These are phyloP conservation scores for Lanmaoa pseudosensibilis DNA, from an alignment of 768 basidiomycete species.

Conservation along the genomic window DNA sequence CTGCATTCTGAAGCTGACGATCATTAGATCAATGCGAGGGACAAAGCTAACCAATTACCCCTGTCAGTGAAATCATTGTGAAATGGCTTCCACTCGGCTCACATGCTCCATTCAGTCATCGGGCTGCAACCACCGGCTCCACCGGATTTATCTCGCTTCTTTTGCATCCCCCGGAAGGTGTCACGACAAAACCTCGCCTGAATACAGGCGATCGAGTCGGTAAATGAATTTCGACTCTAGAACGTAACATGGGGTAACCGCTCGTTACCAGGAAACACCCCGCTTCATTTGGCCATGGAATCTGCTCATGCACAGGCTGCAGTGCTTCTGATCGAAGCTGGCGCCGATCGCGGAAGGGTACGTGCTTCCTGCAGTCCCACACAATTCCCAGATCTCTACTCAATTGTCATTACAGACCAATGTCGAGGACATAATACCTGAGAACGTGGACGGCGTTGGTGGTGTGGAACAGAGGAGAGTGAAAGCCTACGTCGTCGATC, in stretches of 20 bases:
- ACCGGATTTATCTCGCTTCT: conserved; percentile 85
- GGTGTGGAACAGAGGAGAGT: conserved; percentile 81
- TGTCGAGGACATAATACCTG: conserved; percentile 81
- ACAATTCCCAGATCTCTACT: not conserved
- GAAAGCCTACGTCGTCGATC: conserved; percentile 70
- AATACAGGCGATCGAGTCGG: conserved; percentile 84
- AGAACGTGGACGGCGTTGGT: conserved; percentile 89
- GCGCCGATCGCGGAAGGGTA: conserved; percentile 88
- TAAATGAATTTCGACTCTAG: conserved; percentile 30
- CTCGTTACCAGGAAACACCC: conserved; percentile 76
- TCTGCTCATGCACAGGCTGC: conserved; percentile 92
- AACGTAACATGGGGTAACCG: not conserved
- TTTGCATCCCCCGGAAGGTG: conserved; percentile 76
- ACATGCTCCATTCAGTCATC: conserved; percentile 58
- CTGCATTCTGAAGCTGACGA: conserved; percentile 32
- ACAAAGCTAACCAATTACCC: conserved; percentile 90
- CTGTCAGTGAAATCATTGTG: conserved; percentile 47
- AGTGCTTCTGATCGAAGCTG: conserved; percentile 88
- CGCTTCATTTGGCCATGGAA: conserved; percentile 96
- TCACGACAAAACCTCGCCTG: conserved; percentile 67
- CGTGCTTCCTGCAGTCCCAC: conserved; percentile 30
- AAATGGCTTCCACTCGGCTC: not conserved
- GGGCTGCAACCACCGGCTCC: conserved; percentile 94
- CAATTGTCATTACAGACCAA: conserved; percentile 56
- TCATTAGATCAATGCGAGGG: conserved; percentile 86